phyloP scores from a whole-genome alignment of 805 yeast species.

The Ascoidea asiatica region DNA sequence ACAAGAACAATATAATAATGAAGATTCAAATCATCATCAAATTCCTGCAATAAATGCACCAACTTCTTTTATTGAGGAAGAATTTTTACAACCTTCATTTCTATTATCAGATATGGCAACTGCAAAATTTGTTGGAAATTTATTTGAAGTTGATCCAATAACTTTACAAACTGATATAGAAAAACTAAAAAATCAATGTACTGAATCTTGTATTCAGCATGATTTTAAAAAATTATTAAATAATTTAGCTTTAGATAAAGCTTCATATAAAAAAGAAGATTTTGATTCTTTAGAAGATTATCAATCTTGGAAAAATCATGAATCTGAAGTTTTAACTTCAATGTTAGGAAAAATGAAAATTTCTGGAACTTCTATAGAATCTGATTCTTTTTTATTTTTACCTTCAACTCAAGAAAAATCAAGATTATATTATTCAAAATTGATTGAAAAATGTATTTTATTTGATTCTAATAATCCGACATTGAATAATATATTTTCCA shows the following conservation, averaged over 20 bases:
- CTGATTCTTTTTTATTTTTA: slow-evolving; percentile 16
- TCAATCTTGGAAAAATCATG: slow-evolving; percentile 27
- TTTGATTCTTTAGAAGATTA: slow-evolving; percentile 23
- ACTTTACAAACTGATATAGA: slow-evolving; percentile 43
- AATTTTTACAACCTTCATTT: slow-evolving; percentile 34
- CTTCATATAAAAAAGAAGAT: slow-evolving; percentile 19
- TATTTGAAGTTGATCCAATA: slow-evolving; percentile 35
- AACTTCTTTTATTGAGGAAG: slow-evolving; percentile 7
- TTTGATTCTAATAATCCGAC: background rate
- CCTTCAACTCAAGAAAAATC: slow-evolving; percentile 23
- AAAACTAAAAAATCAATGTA: slow-evolving; percentile 24
- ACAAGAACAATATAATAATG: slow-evolving; percentile 24
- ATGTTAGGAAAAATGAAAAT: slow-evolving; percentile 15
- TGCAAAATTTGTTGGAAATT: slow-evolving; percentile 28
- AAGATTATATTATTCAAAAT: slow-evolving; percentile 23
- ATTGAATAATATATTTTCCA: slow-evolving; percentile 3
- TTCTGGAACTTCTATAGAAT: slow-evolving; percentile 1
- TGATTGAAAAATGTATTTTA: slow-evolving; percentile 21
- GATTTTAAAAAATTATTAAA: slow-evolving; percentile 15
- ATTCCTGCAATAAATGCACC: background rate
- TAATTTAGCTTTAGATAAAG: slow-evolving; percentile 16
- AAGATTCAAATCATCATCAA: slow-evolving; percentile 9
- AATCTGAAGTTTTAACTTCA: slow-evolving; percentile 18
- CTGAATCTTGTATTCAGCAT: slow-evolving; percentile 19
- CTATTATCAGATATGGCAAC: slow-evolving; percentile 40